Conservation (phyloP, 179 eudicot genomes). For the Beta corolliflora region DNA sequence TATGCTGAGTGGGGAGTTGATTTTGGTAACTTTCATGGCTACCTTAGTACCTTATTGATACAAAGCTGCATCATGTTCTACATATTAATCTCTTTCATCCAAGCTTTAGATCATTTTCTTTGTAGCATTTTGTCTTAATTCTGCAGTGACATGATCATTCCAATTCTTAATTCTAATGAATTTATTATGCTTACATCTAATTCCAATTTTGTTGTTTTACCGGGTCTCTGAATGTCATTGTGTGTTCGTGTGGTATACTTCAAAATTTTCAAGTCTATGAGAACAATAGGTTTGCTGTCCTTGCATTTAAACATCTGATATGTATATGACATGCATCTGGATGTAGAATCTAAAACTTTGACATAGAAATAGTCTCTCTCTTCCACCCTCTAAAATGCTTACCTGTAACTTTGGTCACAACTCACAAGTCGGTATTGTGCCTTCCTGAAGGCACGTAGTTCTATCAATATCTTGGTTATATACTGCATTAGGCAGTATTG, state of each 20-base stretch:
- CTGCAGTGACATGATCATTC: neutral
- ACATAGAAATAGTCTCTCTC: neutral
- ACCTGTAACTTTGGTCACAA: neutral
- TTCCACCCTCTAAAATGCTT: neutral
- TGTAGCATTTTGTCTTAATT: neutral
- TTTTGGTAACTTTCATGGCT: constrained; percentile 54
- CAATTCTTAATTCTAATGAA: neutral
- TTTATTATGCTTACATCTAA: neutral
- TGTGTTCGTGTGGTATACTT: neutral
- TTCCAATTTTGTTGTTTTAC: neutral
- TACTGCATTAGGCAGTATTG: neutral
- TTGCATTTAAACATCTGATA: neutral
- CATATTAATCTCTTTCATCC: neutral
- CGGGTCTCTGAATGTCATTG: neutral
- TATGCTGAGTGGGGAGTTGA: constrained; percentile 96
- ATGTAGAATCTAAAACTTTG: neutral
- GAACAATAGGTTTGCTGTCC: neutral
- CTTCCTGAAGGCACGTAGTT: neutral
- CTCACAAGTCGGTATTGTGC: neutral
- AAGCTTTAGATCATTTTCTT: neutral
- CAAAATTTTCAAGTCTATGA: neutral
- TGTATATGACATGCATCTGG: neutral
- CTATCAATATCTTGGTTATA: neutral
- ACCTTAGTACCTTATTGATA: neutral
- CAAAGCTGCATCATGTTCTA: neutral